Conservation (phyloP, 352 stramenopile species). For the Globisporangium nagaii region DNA sequence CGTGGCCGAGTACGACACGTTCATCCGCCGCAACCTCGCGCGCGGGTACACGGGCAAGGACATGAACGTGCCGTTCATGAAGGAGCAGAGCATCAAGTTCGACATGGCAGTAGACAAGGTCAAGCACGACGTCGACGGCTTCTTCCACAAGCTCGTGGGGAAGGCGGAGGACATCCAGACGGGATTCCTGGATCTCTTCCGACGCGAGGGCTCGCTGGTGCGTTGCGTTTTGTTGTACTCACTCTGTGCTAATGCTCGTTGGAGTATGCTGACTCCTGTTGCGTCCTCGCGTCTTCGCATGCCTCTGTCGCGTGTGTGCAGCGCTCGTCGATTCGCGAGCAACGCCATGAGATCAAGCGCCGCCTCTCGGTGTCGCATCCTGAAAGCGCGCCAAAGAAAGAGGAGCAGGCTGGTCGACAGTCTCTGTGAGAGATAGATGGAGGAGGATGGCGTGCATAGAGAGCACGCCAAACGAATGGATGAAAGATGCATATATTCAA, state of each 20-base stretch:
- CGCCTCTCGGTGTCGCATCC: background rate
- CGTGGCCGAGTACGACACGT: slow-evolving; percentile 90
- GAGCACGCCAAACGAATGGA: too few species aligned
- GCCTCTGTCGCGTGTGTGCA: too few species aligned
- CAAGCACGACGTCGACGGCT: slow-evolving; percentile 69
- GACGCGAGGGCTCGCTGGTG: slow-evolving; percentile 71
- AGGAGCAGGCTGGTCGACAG: background rate
- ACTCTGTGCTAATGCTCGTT: background rate
- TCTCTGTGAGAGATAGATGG: background rate
- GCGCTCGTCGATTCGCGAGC: slow-evolving; percentile 2
- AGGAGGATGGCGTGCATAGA: background rate
- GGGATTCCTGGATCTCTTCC: slow-evolving; percentile 72
- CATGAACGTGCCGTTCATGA: slow-evolving; percentile 90
- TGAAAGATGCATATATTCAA: too few species aligned
- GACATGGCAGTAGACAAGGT: slow-evolving; percentile 84
- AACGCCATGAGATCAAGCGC: slow-evolving; percentile 1
- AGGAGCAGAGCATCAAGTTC: slow-evolving; percentile 86
- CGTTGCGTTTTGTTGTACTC: background rate
- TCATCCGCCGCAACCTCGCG: slow-evolving; percentile 86
- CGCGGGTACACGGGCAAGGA: slow-evolving; percentile 88
- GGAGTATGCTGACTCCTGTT: background rate
- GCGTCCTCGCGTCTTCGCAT: too few species aligned
- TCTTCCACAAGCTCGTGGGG: slow-evolving; percentile 73
- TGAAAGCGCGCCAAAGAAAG: background rate
- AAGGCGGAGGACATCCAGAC: slow-evolving; percentile 81